These are phyloP conservation scores for Chloris gayana DNA, from an alignment of 176 grass and related monocot species.

Conservation along the genomic window DNA sequence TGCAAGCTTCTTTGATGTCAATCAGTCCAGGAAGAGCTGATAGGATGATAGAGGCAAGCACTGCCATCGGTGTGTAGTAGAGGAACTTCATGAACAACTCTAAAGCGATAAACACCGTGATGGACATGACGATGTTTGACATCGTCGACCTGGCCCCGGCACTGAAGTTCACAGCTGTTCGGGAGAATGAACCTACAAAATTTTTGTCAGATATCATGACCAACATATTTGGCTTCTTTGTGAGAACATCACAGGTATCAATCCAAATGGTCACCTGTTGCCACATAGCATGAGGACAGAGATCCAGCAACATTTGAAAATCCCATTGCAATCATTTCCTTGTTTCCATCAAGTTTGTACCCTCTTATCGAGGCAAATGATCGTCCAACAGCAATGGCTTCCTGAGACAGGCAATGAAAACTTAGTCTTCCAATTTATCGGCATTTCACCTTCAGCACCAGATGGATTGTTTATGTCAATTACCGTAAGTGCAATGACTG, in stretches of 20 bases:
- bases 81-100: slow-evolving; percentile 76
- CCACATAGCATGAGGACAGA: slow-evolving; percentile 90
- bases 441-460: not conserved
- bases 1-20: slow-evolving; percentile 73
- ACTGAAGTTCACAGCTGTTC: slow-evolving; percentile 92
- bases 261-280: slow-evolving; percentile 67
- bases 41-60: slow-evolving; percentile 92
- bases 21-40: slow-evolving; percentile 91
- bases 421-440: not conserved
- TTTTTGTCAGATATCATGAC: slow-evolving; percentile 1
- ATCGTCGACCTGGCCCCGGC: slow-evolving; percentile 77
- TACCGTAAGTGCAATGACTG: slow-evolving; percentile 89
- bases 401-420: slow-evolving; percentile 55
- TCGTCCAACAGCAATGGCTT: slow-evolving; percentile 92
- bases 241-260: not conserved
- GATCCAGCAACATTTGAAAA: slow-evolving; percentile 89
- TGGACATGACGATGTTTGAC: slow-evolving; percentile 91
- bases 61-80: slow-evolving; percentile 92
- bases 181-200: slow-evolving; percentile 84
- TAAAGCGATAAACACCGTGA: slow-evolving; percentile 69
- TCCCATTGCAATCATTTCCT: slow-evolving; percentile 98
- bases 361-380: slow-evolving; percentile 87
- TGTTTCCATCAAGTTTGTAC: slow-evolving; percentile 86
- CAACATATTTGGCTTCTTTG: not conserved
- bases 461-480: too few relatives aligned